Evolutionary conservation across 2,329 filamentous ascomycete species (phyloP).

Genomic region (Chrysoporthe puriensis): DNA sequence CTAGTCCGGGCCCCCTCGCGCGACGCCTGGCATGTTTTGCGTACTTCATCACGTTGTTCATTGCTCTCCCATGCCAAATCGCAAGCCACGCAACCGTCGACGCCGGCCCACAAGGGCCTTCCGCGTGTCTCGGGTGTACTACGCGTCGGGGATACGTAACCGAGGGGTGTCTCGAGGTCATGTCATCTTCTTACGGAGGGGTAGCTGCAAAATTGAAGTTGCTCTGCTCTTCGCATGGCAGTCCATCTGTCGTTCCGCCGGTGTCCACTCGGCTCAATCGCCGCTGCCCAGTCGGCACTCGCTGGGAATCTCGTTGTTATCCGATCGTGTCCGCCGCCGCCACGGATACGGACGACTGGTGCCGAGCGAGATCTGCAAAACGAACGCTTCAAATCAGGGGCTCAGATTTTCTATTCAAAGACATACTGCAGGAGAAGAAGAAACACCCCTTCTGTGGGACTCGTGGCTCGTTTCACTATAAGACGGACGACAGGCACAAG

Average conservation of each 20-base stretch:
- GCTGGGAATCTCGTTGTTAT: not conserved
- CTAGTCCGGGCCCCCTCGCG: not conserved
- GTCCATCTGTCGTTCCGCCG: not conserved
- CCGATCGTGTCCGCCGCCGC: not conserved
- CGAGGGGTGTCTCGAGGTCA: not conserved
- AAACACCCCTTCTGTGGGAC: not conserved
- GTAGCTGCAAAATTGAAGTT: not conserved
- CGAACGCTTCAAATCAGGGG: not conserved
- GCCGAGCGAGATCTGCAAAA: constrained; percentile 2
- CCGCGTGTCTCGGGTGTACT: not conserved
- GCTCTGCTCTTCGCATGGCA: not conserved
- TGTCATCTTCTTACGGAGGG: not conserved
- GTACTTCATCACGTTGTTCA: not conserved
- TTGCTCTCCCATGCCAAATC: not conserved
- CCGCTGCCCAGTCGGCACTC: not conserved
- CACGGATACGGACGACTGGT: not conserved
- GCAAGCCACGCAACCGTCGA: not conserved
- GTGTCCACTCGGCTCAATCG: not conserved
- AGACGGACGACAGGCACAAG: not conserved
- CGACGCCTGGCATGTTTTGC: not conserved
- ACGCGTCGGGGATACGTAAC: not conserved
- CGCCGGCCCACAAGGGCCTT: not conserved
- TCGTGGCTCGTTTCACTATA: not conserved
- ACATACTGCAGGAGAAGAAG: not conserved
- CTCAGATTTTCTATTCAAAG: constrained; percentile 1